Percentiles rank a stretch among this genome's conserved stretches.
Evolutionary conservation across 2,329 filamentous ascomycete genomes (phyloP).

Genomic region (Myriosclerotinia curreyana): DNA sequence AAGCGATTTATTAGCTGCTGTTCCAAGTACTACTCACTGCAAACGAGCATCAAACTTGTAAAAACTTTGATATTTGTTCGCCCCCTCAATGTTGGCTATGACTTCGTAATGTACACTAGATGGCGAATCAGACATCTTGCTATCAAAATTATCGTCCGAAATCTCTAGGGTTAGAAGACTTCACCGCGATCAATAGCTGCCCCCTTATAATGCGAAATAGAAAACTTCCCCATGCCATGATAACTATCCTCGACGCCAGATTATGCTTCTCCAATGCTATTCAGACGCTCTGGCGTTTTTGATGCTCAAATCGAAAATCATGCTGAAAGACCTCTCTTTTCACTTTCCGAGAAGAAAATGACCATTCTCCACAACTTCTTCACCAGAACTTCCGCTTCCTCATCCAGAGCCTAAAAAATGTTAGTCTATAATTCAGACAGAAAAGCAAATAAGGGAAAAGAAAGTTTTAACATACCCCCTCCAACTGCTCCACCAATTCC

Average conservation of each 20-base stretch:
- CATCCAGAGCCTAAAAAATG: constrained; percentile 69
- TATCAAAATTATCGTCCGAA: too few relatives aligned
- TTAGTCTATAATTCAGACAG: neutral
- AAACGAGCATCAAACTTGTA: neutral
- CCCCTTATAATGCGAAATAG: neutral
- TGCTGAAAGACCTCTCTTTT: constrained; percentile 79
- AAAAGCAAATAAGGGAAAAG: neutral
- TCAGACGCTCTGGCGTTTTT: neutral
- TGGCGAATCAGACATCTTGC: neutral
- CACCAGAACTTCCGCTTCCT: constrained; percentile 89
- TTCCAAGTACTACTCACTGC: neutral
- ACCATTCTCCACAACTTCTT: constrained; percentile 99
- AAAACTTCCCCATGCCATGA: neutral
- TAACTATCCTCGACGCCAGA: neutral
- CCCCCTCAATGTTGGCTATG: neutral
- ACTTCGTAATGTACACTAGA: neutral
- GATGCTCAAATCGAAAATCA: constrained; percentile 39
- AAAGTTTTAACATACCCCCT: constrained; percentile 59
- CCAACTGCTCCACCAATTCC: constrained; percentile 78
- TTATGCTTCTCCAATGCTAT: neutral
- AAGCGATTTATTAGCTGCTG: too few relatives aligned
- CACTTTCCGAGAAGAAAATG: constrained; percentile 94
- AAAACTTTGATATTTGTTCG: neutral
- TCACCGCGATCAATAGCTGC: neutral
- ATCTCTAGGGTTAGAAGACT: neutral